Evolutionary conservation across 192 early-diverging fungal species (phyloP), one percentile per base, ranked within the genome.

Genomic region (Piromyces sp.): DNA sequence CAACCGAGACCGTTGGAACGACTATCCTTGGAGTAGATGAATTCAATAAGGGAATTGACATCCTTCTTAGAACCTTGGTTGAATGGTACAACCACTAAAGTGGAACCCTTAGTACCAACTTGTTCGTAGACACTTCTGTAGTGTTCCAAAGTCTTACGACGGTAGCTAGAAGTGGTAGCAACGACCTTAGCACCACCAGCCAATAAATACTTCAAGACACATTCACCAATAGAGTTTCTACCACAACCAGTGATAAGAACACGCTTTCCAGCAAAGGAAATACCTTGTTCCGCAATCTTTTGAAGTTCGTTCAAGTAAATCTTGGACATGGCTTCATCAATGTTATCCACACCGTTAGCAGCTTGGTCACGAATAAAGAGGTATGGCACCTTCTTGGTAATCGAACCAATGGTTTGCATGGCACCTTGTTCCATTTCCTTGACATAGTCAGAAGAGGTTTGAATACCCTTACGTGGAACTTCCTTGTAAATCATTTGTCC

Each of bases 381-480:
- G 26, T 22, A 68, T 68, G 51, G 51, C 2, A 68, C 9, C 26
- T 68, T 68, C 51, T 68, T 68, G 9, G 51, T n/a, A 68, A 17
- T 68, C 4, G 51, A 28, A 28, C 51, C 51, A 68, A 68, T n/a
- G 11, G 89, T 90, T 38, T 89, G 84, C 22, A 84, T 29, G 33
- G 85, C 51, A 68, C 51, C 51, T 79, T 82, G 83, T 19, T 84
- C 26, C 95, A 98, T 95, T 80, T 93, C 94, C 85, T 92, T 90
- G 86, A 98, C 95, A 84, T 96, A 98, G 82, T 96, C 93, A 85
- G 93, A 91, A 85, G 96, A 89, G 91, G 96, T 97, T 87, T 93
- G 92, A 83, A 89, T 88, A 36, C 93, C 94, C 58, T 87, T 85
- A 79, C 96, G 94, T 86, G 91, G 93, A 81, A 94, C 90, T 87